Conservation (phyloP, 1,284 basidiomycete genomes). For the Volvariella volvacea region DNA sequence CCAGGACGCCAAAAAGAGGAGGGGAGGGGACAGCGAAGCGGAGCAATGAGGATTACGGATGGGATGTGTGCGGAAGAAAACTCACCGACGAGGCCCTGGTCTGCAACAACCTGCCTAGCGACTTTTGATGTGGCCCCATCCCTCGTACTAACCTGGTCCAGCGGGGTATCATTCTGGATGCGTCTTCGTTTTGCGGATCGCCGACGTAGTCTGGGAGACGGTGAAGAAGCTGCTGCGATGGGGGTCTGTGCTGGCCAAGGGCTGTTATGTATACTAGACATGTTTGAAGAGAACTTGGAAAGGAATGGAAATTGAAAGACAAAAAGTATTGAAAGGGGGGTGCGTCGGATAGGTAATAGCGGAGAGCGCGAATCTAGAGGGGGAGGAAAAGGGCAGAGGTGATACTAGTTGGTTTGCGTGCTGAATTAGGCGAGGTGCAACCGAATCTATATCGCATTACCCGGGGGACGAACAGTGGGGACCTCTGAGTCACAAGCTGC, state of each 20-base stretch:
- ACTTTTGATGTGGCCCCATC: constrained; percentile 15
- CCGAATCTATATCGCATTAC: constrained; percentile 35
- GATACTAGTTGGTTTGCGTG: constrained; percentile 12
- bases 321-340: constrained; percentile 11
- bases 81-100: constrained; percentile 27
- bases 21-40: neutral
- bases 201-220: constrained; percentile 5
- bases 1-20: no score
- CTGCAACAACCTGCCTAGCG: constrained; percentile 28
- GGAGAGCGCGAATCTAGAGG: constrained; percentile 9
- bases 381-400: constrained; percentile 11
- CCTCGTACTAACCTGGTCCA: constrained; percentile 9
- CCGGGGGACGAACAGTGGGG: constrained; percentile 16
- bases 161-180: constrained; percentile 8
- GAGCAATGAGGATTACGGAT: constrained; percentile 3
- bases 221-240: constrained; percentile 1
- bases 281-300: no score
- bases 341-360: constrained; percentile 3
- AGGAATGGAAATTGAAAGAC: constrained; percentile 10
- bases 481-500: neutral
- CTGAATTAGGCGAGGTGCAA: constrained; percentile 11
- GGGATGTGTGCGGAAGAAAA: no score
- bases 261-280: constrained; percentile 6
- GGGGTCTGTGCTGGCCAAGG: constrained; percentile 18
- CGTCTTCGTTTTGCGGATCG: constrained; percentile 18